These are phyloP conservation scores for Spathaspora boniae DNA, from an alignment of 805 yeast genomes.

Conservation along the genomic window DNA sequence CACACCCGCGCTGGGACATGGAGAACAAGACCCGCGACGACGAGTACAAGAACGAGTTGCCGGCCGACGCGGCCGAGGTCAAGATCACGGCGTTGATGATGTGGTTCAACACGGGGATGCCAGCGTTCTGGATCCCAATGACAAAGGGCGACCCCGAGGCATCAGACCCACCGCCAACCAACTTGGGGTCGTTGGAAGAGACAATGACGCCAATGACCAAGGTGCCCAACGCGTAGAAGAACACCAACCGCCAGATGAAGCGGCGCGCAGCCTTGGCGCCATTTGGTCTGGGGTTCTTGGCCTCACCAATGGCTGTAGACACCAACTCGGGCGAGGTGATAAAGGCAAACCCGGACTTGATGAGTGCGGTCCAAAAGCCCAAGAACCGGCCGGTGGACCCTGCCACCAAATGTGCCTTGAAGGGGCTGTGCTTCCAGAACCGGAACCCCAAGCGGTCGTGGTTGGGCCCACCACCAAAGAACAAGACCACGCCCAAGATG, in stretches of 20 bases:
- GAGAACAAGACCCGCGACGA: constrained; percentile 42
- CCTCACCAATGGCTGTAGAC: constrained; percentile 63
- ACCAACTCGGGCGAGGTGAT: constrained; percentile 63
- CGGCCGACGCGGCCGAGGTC: constrained; percentile 52
- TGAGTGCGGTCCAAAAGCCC: constrained; percentile 60
- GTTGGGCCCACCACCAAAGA: constrained; percentile 37
- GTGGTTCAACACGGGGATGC: constrained; percentile 55
- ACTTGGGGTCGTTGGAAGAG: constrained; percentile 21
- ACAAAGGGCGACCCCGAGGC: constrained; percentile 68
- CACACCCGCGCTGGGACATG: constrained; percentile 36
- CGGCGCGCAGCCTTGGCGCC: constrained; percentile 58
- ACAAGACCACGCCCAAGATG: constrained; percentile 31
- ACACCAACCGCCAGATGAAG: constrained; percentile 49
- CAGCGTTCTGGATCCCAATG: constrained; percentile 60
- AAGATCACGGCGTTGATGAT: constrained; percentile 60
- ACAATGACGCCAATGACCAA: constrained; percentile 40
- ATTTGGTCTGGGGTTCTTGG: constrained; percentile 31
- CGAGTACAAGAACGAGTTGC: constrained; percentile 40
- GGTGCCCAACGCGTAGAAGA: constrained; percentile 38
- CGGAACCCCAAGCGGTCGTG: constrained; percentile 46
- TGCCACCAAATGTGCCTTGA: constrained; percentile 40
- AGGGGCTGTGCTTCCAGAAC: constrained; percentile 37
- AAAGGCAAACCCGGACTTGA: constrained; percentile 64
- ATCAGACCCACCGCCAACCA: constrained; percentile 25
- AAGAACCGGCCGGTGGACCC: constrained; percentile 63